Conservation (phyloP, 768 basidiomycete genomes). For the Sarcomyxa edulis region DNA sequence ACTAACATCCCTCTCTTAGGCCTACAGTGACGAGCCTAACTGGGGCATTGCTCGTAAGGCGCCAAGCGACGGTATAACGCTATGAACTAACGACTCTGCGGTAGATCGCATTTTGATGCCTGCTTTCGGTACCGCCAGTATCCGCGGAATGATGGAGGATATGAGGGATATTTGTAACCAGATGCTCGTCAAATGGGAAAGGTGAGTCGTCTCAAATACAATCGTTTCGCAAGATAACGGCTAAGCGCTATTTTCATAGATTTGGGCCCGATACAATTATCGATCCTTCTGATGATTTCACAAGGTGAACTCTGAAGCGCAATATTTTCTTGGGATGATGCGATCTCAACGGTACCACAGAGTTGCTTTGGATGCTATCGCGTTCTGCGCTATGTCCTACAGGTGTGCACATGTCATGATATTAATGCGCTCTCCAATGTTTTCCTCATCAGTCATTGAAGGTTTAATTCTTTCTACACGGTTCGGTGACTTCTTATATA, state of each 20-base stretch:
- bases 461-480: conserved; percentile 42
- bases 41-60: conserved; percentile 40
- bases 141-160: conserved; percentile 41
- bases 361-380: conserved; percentile 41
- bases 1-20: conserved; percentile 13
- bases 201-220: conserved; percentile 15
- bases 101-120: conserved; percentile 27
- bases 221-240: background rate
- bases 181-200: conserved; percentile 36
- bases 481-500: conserved; percentile 11
- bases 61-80: background rate
- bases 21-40: conserved; percentile 35
- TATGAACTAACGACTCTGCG: background rate
- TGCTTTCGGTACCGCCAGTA: conserved; percentile 32
- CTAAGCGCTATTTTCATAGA: conserved; percentile 13
- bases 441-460: no score
- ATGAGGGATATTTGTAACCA: conserved; percentile 42
- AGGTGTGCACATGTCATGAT: conserved; percentile 15
- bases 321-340: no score
- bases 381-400: conserved; percentile 38
- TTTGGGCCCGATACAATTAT: conserved; percentile 37
- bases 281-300: conserved; percentile 41
- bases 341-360: no score
- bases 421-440: conserved; percentile 1
- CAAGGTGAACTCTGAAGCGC: no score